These are phyloP conservation scores for Drechslerella coelobrocha DNA, from an alignment of 2,329 filamentous ascomycete species.

Conservation along the genomic window DNA sequence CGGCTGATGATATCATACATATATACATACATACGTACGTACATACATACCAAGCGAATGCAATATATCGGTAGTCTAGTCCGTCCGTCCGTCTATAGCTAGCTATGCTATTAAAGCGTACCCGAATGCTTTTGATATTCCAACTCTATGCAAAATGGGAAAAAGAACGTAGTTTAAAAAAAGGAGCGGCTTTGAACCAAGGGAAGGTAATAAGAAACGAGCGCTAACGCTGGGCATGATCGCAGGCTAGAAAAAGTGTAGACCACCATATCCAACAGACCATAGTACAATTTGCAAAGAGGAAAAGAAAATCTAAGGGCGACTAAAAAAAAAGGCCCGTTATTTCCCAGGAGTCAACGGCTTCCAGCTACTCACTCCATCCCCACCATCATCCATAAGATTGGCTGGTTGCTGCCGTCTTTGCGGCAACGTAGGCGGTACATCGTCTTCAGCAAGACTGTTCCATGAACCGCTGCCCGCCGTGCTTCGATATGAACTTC, in stretches of 20 bases:
- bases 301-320: not conserved
- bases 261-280: not conserved
- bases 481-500: not conserved
- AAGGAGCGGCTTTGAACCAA: slow-evolving; percentile 7
- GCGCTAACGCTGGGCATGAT: slow-evolving; percentile 7
- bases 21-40: too few relatives aligned
- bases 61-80: too few relatives aligned
- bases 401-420: slow-evolving; percentile 9
- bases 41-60: too few relatives aligned
- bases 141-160: slow-evolving; percentile 28
- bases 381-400: slow-evolving; percentile 42
- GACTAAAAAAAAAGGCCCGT: slow-evolving; percentile 5
- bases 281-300: not conserved
- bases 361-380: slow-evolving; percentile 28
- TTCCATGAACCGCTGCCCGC: slow-evolving; percentile 9
- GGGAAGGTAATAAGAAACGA: slow-evolving; percentile 2
- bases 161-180: too few relatives aligned
- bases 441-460: slow-evolving; percentile 16
- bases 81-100: slow-evolving; percentile 24
- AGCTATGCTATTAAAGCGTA: slow-evolving; percentile 18
- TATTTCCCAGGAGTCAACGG: slow-evolving; percentile 33
- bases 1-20: too few relatives aligned
- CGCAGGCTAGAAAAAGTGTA: not conserved
- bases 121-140: slow-evolving; percentile 1
- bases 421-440: slow-evolving; percentile 27